Conservation (phyloP, 2,329 filamentous ascomycete genomes). For the Aspergillus sp. region DNA sequence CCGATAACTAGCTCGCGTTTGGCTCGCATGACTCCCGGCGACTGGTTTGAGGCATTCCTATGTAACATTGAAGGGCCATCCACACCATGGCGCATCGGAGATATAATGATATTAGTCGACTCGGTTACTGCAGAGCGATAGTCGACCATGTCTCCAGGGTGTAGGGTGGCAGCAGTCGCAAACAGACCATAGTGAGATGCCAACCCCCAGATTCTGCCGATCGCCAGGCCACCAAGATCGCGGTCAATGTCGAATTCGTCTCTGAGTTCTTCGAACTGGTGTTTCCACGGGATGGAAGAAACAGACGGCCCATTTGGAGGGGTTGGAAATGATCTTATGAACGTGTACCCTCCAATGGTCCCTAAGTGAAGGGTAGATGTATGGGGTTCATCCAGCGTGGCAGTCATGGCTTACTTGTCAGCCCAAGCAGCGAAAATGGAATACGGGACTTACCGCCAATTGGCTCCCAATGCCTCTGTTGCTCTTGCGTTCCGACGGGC, state of each 20-base stretch:
- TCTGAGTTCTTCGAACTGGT: slow-evolving; percentile 21
- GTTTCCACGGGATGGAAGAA: slow-evolving; percentile 18
- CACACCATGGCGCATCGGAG: slow-evolving; percentile 2
- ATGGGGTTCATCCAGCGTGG: slow-evolving; percentile 6
- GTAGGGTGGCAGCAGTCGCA: slow-evolving; percentile 42
- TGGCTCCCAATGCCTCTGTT: slow-evolving; percentile 20
- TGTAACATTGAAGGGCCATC: slow-evolving; percentile 7
- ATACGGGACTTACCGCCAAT: slow-evolving; percentile 23
- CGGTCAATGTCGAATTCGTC: slow-evolving; percentile 41
- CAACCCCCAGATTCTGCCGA: slow-evolving; percentile 47
- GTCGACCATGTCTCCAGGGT: slow-evolving; percentile 50
- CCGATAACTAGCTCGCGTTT: slow-evolving; percentile 16
- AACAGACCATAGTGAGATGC: slow-evolving; percentile 40
- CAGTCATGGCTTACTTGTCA: slow-evolving; percentile 19
- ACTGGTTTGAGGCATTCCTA: slow-evolving; percentile 7
- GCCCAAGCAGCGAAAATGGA: not conserved
- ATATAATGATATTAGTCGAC: slow-evolving; percentile 31
- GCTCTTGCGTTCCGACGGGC: slow-evolving; percentile 4
- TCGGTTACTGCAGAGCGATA: slow-evolving; percentile 44
- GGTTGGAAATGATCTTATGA: slow-evolving; percentile 8
- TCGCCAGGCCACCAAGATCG: slow-evolving; percentile 41
- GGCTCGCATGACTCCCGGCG: slow-evolving; percentile 7
- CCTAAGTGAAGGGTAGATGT: slow-evolving; percentile 20
- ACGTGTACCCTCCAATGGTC: slow-evolving; percentile 19
- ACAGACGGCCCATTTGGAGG: slow-evolving; percentile 2